A percentile compares a stretch with the other conserved stretches of the same genome.
Conservation (phyloP, 2,329 filamentous ascomycete genomes). For the Aplosporella prunicola region DNA sequence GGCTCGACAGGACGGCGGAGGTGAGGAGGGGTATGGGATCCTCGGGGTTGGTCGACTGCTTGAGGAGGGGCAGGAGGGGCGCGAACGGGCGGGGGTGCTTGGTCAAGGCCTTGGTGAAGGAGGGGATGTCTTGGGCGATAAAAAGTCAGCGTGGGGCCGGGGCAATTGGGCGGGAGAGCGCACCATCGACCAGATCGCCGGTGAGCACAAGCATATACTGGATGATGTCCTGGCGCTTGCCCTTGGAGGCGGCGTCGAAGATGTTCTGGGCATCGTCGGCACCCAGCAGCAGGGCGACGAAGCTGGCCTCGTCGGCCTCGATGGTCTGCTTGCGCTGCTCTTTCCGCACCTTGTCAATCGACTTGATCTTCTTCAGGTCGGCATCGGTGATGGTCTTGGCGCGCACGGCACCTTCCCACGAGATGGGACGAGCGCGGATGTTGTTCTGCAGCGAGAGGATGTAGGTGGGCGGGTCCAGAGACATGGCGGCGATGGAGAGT, state of each 20-base stretch:
- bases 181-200: conserved; percentile 79
- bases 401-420: conserved; percentile 93
- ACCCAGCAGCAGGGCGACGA: conserved; percentile 71
- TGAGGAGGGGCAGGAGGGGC: conserved; percentile 75
- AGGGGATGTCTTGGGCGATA: conserved; percentile 61
- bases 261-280: conserved; percentile 57
- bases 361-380: conserved; percentile 90
- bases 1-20: conserved; percentile 71
- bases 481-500: conserved; percentile 49
- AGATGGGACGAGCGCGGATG: conserved; percentile 89
- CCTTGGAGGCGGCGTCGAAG: conserved; percentile 60
- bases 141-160: background rate
- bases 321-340: conserved; percentile 79
- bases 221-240: conserved; percentile 79
- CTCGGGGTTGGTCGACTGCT: conserved; percentile 71
- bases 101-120: conserved; percentile 66
- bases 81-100: conserved; percentile 61
- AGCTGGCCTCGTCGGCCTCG: conserved; percentile 69
- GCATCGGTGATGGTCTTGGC: conserved; percentile 88
- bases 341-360: conserved; percentile 90
- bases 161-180: conserved; percentile 3
- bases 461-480: conserved; percentile 84
- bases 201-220: conserved; percentile 91
- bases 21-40: conserved; percentile 85
- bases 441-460: conserved; percentile 87